Evolutionary conservation across 2,329 filamentous ascomycete genomes (phyloP), one percentile per base, ranked within the genome.

Genomic region (Phaeosphaeria sp.): DNA sequence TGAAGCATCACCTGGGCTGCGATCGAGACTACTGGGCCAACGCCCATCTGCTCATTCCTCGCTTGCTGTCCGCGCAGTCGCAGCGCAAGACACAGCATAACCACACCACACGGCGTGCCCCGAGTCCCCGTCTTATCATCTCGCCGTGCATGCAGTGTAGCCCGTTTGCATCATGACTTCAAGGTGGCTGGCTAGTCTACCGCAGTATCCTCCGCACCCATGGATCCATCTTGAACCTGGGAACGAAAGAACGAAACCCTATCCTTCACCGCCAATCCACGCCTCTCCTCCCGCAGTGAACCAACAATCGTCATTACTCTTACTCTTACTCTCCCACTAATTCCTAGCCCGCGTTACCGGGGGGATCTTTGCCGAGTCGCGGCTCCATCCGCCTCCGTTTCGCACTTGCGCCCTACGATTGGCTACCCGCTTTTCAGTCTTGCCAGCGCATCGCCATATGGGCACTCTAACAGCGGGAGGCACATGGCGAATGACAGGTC

Each of bases 361-460:
- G 59, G 60, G 52, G 57, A 64, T n/a, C 56, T 27, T 48, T 55
- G 50, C 59, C 56, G 56, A 57, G 51, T 39, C 49, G 52, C 57
- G 18, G 18, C 42, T 20, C 42, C 42, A 22, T 22, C 56, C 43
- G 55, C 49, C 25, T 58, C 17, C 22, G 49, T 54, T 58, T 13
- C n/a, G 23, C 58, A 13, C 15, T 52, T 60, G 25, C 21, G 6
- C 17, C 2, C n/a, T 5, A 13, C 43, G 20, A 67, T 69, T 68
- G 62, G 66, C 60, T 46, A n/a, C 23, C 23, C 15, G 18, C 22
- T 2, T 48, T 47, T 22, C 13, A 49, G 43, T 56, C 65, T 67
- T 71, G 71, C 65, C 71, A 73, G 56, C 71, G 67, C 71, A 73
- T 72, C 65, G 49, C 58, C 63, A 39, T 39, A 17, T 39, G 15